Evolutionary conservation across 129 eudicot genomes (phyloP).

Genomic region (Lactuca saligna): DNA sequence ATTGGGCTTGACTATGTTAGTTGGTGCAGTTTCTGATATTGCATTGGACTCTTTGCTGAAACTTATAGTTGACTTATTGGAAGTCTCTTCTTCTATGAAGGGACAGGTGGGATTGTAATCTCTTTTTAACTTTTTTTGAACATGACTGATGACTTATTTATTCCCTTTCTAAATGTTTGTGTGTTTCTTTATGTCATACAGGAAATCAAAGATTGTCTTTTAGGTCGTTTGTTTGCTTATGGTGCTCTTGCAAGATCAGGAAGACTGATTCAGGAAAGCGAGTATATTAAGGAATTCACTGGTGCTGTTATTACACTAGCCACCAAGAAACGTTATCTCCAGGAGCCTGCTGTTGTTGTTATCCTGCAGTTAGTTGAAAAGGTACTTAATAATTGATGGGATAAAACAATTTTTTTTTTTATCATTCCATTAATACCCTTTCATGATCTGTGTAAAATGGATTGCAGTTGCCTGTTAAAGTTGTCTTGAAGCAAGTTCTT

Average conservation of each 20-base stretch:
- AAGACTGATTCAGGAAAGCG: conserved; percentile 57
- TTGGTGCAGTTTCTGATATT: conserved; percentile 55
- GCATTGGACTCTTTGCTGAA: conserved; percentile 68
- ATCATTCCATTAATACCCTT: conserved; percentile 7
- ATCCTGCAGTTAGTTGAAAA: conserved; percentile 67
- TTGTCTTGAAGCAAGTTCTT: conserved; percentile 53
- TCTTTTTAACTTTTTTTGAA: not conserved
- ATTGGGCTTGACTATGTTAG: conserved; percentile 70
- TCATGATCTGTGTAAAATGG: not conserved
- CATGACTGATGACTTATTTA: not conserved
- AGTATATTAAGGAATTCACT: conserved; percentile 58
- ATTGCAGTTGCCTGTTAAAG: conserved; percentile 76
- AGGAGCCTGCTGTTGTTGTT: conserved; percentile 79
- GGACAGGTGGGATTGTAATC: conserved; percentile 69
- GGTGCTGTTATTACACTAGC: conserved; percentile 62
- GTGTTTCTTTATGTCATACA: conserved; percentile 32
- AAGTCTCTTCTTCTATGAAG: conserved; percentile 89
- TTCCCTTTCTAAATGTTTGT: conserved; percentile 1
- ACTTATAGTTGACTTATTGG: conserved; percentile 70
- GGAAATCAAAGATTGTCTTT: conserved; percentile 86
- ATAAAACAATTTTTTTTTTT: not conserved
- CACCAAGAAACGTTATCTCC: conserved; percentile 78
- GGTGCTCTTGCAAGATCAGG: conserved; percentile 94
- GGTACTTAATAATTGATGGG: conserved; percentile 42
- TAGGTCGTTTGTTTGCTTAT: conserved; percentile 94